Base-by-base conservation (phyloP, 1,284 basidiomycete genomes). In the Anthracocystis setariae region DNA sequence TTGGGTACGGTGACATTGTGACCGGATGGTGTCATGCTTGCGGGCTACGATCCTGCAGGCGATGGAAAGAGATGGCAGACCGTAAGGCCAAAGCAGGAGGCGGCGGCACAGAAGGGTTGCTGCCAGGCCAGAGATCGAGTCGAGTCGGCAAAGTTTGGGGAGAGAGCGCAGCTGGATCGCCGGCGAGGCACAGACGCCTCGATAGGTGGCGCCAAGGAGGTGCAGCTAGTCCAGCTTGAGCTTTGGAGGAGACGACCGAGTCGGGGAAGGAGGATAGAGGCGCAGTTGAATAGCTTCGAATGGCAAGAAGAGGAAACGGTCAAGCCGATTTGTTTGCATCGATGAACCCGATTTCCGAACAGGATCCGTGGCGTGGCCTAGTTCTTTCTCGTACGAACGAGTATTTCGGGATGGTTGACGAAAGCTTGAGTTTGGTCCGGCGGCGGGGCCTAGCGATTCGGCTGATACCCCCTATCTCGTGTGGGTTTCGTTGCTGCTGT, bases 1-100 rank as follows among this genome's bases (percentile, higher is more conserved):
- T 65, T 61, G 8, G 73, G 73, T 1, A 75, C 69, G 58, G 53
- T 65, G 33, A 61, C 60, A 29, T 54, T 40, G 18, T 73, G 71
- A 8, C 61, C 66, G 3, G 51, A 53, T 27, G 71, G 71, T 40
- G 71, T 65, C 71, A 73, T 73, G 40, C 12, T 60, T 47, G 52
- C 40, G 47, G 23, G 4, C 25, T 10, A 38, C 12, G 18, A 35
- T n/a, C 18, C n/a, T 20, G 8, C 29, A n/a, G 29, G 5, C 13
- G 37, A 23, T 20, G 18, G 38, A 9, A 7, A 21, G 37, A 42
- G 12, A 21, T 42, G 39, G 18, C 9, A 21, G 21, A 23, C n/a
- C 7, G 17, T 15, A n/a, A 37, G 12, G 8, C 15, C 15, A 15
- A 33, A 33, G 8, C 32, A 8, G 32, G 32, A 33, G 8, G 8